Evolutionary conservation across 495 filamentous ascomycete species (phyloP).

Genomic region (Aspergillus baeticus): DNA sequence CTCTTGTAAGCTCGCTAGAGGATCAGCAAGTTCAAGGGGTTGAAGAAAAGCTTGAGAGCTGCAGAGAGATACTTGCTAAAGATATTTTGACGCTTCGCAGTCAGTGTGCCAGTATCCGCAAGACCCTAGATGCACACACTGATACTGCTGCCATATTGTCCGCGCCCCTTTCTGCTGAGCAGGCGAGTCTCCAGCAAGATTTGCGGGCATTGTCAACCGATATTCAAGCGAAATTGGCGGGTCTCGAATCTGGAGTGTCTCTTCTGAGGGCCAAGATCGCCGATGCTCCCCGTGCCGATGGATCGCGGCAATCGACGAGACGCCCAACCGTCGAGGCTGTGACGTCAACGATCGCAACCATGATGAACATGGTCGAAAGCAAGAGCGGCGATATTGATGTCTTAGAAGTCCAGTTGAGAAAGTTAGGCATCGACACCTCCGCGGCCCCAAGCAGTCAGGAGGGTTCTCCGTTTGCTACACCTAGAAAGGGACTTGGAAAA

Average conservation of each 20-base stretch:
- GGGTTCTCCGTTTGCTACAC: slow-evolving; percentile 64
- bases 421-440: slow-evolving; percentile 56
- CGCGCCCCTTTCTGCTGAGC: slow-evolving; percentile 78
- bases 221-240: slow-evolving; percentile 69
- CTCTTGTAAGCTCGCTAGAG: slow-evolving; percentile 58
- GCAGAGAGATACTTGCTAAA: slow-evolving; percentile 56
- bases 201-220: slow-evolving; percentile 66
- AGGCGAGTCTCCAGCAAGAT: slow-evolving; percentile 77
- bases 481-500: slow-evolving; percentile 37
- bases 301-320: slow-evolving; percentile 25
- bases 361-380: slow-evolving; percentile 88
- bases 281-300: slow-evolving; percentile 37
- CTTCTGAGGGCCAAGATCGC: slow-evolving; percentile 79
- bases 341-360: slow-evolving; percentile 82
- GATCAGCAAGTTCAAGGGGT: slow-evolving; percentile 63
- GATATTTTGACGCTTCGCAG: slow-evolving; percentile 66
- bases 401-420: slow-evolving; percentile 79
- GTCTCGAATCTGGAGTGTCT: slow-evolving; percentile 78
- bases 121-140: slow-evolving; percentile 66
- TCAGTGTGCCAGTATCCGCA: slow-evolving; percentile 71
- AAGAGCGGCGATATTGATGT: slow-evolving; percentile 86
- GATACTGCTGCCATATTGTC: slow-evolving; percentile 57
- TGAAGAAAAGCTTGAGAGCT: slow-evolving; percentile 58
- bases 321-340: slow-evolving; percentile 91
- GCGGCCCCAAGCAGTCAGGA: slow-evolving; percentile 48